These are phyloP conservation scores for Phaeosphaeria sp. DNA, from an alignment of 2,329 filamentous ascomycete genomes.

Conservation along the genomic window DNA sequence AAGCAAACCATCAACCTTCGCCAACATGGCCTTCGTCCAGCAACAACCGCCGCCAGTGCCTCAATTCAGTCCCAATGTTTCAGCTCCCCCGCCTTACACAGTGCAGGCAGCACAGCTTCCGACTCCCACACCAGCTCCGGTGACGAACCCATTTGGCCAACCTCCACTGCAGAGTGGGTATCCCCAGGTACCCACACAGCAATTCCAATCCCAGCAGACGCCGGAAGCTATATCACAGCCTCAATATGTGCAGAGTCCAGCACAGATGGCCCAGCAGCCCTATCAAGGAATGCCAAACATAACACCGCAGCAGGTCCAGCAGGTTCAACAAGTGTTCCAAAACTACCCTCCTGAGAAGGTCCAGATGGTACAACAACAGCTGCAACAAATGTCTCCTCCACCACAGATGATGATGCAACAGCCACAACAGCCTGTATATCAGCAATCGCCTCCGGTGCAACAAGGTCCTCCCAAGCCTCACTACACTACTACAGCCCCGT, in stretches of 20 bases:
- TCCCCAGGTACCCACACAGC: constrained; percentile 21
- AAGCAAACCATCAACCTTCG: background rate
- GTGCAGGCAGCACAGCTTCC: constrained; percentile 22
- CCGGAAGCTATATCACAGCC: constrained; percentile 16
- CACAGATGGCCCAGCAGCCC: constrained; percentile 16
- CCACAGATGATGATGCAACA: constrained; percentile 5
- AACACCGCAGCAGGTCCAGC: constrained; percentile 35
- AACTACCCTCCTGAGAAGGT: constrained; percentile 41
- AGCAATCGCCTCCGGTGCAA: constrained; percentile 18
- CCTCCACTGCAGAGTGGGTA: constrained; percentile 18
- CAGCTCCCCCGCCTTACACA: constrained; percentile 22
- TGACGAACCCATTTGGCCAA: constrained; percentile 17
- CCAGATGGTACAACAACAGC: constrained; percentile 38
- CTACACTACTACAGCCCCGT: constrained; percentile 31
- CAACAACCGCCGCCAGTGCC: constrained; percentile 18
- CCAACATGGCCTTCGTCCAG: constrained; percentile 18
- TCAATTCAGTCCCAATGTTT: background rate
- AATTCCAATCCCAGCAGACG: constrained; percentile 12
- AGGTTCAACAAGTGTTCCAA: constrained; percentile 38
- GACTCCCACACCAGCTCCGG: constrained; percentile 21
- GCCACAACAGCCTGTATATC: constrained; percentile 11
- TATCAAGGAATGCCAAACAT: constrained; percentile 30
- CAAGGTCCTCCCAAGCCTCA: constrained; percentile 25
- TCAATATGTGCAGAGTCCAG: constrained; percentile 16
- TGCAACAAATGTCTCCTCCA: constrained; percentile 25